These are phyloP conservation scores for Cavenderia fasciculata DNA, from an alignment of 78 protist species.

Conservation along the genomic window DNA sequence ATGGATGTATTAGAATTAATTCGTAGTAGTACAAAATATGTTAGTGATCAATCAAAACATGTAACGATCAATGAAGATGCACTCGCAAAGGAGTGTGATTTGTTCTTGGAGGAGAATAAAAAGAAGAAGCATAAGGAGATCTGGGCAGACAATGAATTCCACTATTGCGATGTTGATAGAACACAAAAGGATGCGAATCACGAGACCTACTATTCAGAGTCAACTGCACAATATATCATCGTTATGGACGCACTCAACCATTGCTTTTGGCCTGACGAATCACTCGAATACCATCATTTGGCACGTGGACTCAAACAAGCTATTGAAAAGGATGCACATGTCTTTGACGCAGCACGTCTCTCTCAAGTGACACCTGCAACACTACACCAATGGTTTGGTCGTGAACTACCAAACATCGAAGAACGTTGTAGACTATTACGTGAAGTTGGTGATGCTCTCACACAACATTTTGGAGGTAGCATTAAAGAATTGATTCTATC, in stretches of 20 bases:
- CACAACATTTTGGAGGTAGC: constrained; percentile 35
- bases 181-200: neutral
- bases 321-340: constrained; percentile 12
- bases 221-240: constrained; percentile 79
- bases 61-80: constrained; percentile 32
- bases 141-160: constrained; percentile 72
- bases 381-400: constrained; percentile 29
- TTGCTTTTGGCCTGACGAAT: constrained; percentile 88
- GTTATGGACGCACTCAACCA: constrained; percentile 90
- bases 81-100: constrained; percentile 35
- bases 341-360: constrained; percentile 53
- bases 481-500: constrained; percentile 48
- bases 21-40: constrained; percentile 30
- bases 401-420: constrained; percentile 46
- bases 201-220: constrained; percentile 8
- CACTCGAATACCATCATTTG: constrained; percentile 52
- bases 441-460: constrained; percentile 55
- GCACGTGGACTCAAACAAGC: constrained; percentile 31
- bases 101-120: constrained; percentile 5
- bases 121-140: constrained; percentile 33
- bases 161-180: constrained; percentile 55
- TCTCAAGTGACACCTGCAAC: constrained; percentile 15
- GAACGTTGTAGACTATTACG: constrained; percentile 63
- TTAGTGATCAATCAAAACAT: constrained; percentile 20
- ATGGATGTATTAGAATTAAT: constrained; percentile 53